Evolutionary conservation across 1,284 basidiomycete species (phyloP).

Genomic region (Moesziomyces antarcticus): DNA sequence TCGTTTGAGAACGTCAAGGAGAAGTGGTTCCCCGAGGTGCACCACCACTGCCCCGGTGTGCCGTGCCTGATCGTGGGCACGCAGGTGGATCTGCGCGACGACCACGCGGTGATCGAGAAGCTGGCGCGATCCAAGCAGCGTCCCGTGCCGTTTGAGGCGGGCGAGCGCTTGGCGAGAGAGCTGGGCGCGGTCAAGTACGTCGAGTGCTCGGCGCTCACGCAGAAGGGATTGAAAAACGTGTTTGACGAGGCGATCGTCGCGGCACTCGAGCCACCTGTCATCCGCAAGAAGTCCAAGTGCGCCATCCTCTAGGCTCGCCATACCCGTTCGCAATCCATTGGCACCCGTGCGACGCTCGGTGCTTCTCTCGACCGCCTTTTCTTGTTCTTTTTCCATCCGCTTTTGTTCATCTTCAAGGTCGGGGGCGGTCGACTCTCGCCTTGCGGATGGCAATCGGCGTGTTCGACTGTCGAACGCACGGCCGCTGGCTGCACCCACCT

Average conservation of each 20-base stretch:
- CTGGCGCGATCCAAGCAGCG: conserved; percentile 93
- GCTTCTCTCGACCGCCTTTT: conserved; percentile 6
- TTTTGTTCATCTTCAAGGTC: background rate
- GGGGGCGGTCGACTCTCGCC: no score
- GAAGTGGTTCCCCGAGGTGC: conserved; percentile 99
- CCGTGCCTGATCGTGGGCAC: conserved; percentile 99
- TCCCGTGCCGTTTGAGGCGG: conserved; percentile 86
- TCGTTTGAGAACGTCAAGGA: conserved; percentile 99
- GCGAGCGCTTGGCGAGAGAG: conserved; percentile 92
- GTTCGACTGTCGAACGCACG: no score
- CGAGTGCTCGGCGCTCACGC: conserved; percentile 97
- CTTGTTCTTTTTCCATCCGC: background rate
- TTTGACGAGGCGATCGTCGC: conserved; percentile 99
- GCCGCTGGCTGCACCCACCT: no score
- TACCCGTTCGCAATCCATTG: conserved; percentile 9
- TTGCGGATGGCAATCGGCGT: no score
- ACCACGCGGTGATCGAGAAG: conserved; percentile 92
- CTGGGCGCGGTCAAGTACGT: conserved; percentile 98
- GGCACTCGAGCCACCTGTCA: conserved; percentile 93
- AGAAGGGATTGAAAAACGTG: conserved; percentile 99
- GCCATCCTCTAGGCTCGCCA: conserved; percentile 76
- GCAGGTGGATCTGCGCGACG: conserved; percentile 96
- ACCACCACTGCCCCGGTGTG: conserved; percentile 99
- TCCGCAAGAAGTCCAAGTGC: conserved; percentile 83
- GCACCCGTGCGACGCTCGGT: background rate